A percentile compares a stretch with the other conserved stretches of the same genome.
Conservation (phyloP, 306 rosid genomes). For the Quercus ilex region DNA sequence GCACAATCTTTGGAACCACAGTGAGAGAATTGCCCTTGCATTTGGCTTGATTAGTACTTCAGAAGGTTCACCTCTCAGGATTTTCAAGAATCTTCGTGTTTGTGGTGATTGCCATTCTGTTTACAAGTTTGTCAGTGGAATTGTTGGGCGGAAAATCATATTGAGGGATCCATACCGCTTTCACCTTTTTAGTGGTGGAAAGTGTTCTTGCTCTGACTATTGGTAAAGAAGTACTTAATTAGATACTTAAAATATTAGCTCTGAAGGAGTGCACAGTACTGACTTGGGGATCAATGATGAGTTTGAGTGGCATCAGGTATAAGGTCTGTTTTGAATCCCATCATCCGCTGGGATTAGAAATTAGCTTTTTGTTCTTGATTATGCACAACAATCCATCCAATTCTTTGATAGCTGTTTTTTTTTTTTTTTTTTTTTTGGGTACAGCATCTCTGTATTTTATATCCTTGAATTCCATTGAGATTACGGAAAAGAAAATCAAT, state of each 20-base stretch:
- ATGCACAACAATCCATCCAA: not conserved
- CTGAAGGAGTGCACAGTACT: not conserved
- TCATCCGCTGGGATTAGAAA: not conserved
- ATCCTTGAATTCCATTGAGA: not conserved
- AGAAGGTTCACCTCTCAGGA: constrained; percentile 54
- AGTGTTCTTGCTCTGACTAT: constrained; percentile 82
- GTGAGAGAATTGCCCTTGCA: constrained; percentile 92
- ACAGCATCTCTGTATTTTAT: not conserved
- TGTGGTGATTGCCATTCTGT: constrained; percentile 96
- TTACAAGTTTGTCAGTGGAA: constrained; percentile 64
- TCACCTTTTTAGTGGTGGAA: constrained; percentile 81
- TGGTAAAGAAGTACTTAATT: constrained; percentile 48
- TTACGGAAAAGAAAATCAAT: not conserved
- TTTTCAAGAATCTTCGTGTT: constrained; percentile 88
- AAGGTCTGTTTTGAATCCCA: not conserved
- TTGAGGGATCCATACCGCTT: constrained; percentile 81
- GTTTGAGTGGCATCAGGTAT: not conserved
- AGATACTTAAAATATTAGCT: not conserved
- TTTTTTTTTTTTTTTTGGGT: not conserved
- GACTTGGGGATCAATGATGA: not conserved
- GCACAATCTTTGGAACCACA: constrained; percentile 92
- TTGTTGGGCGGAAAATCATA: constrained; percentile 57
- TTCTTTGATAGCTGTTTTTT: not conserved
- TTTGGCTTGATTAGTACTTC: constrained; percentile 68
- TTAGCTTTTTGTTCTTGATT: not conserved